Evolutionary conservation across 441 rosid species (phyloP).

Genomic region (Croton laevigatus): DNA sequence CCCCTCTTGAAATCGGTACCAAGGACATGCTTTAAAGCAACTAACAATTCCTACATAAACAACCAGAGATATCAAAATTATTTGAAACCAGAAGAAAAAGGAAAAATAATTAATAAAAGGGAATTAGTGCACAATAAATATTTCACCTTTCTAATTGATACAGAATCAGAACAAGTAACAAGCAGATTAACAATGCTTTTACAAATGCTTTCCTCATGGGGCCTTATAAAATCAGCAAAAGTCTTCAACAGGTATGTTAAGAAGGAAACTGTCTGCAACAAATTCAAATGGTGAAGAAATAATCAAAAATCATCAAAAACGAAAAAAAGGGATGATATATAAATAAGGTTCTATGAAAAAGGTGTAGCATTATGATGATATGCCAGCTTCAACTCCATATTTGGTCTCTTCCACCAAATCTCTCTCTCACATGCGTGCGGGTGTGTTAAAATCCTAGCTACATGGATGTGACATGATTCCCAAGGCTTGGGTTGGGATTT

Average conservation of each 20-base stretch:
- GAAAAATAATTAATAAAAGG: constrained; percentile 10
- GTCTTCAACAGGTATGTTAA: constrained; percentile 96
- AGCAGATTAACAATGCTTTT: constrained; percentile 97
- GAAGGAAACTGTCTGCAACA: constrained; percentile 93
- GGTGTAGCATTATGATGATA: neutral
- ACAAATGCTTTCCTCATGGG: constrained; percentile 96
- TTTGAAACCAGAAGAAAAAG: constrained; percentile 14
- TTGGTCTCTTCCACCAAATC: neutral
- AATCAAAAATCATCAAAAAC: neutral
- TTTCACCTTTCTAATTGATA: constrained; percentile 85
- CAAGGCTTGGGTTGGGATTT: neutral
- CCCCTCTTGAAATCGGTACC: constrained; percentile 99
- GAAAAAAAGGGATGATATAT: neutral
- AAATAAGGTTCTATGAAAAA: neutral
- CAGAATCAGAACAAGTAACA: constrained; percentile 96
- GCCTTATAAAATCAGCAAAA: constrained; percentile 89
- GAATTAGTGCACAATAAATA: constrained; percentile 10
- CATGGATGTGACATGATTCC: neutral
- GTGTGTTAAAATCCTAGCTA: neutral
- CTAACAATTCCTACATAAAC: constrained; percentile 80
- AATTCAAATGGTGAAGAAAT: constrained; percentile 16
- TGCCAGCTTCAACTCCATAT: neutral
- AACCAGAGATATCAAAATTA: constrained; percentile 20
- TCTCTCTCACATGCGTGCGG: no score
- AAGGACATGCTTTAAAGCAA: constrained; percentile 93